Percentiles rank a stretch among this genome's conserved stretches.
phyloP scores from a whole-genome alignment of 371 early-diverging fungal genomes.

The Circinella umbellata region DNA sequence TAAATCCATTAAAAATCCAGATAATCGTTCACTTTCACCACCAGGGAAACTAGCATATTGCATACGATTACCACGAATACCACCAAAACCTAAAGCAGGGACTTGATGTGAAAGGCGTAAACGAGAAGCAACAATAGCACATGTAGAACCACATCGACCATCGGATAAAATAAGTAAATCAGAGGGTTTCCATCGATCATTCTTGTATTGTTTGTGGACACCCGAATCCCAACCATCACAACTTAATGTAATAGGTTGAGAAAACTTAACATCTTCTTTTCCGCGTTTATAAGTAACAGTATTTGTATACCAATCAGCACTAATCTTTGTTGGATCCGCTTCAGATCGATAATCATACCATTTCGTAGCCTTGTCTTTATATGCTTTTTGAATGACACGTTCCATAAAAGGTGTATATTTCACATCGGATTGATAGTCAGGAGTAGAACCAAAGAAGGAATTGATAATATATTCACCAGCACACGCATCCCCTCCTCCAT shows the following conservation, averaged over 20 bases:
- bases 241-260: conserved; percentile 42
- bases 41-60: conserved; percentile 59
- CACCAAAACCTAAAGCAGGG: conserved; percentile 56
- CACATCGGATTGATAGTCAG: conserved; percentile 51
- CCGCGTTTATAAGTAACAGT: conserved; percentile 43
- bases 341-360: conserved; percentile 48
- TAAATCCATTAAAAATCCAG: conserved; percentile 51
- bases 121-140: conserved; percentile 58
- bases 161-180: conserved; percentile 51
- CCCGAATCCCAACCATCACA: conserved; percentile 31
- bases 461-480: conserved; percentile 57
- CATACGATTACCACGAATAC: conserved; percentile 59
- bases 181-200: conserved; percentile 40
- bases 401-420: conserved; percentile 52
- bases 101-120: conserved; percentile 53
- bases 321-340: conserved; percentile 6
- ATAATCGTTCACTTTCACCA: conserved; percentile 56
- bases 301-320: conserved; percentile 40
- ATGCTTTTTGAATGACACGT: conserved; percentile 46
- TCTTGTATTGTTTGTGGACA: conserved; percentile 25
- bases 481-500: conserved; percentile 59
- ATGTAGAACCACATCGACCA: conserved; percentile 58
- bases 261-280: conserved; percentile 36
- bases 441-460: conserved; percentile 47
- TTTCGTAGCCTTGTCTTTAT: conserved; percentile 39